Evolutionary conservation across 306 rosid species (phyloP), one percentile per base, ranked within the genome.

Genomic region (Echinosophora koreensis): DNA sequence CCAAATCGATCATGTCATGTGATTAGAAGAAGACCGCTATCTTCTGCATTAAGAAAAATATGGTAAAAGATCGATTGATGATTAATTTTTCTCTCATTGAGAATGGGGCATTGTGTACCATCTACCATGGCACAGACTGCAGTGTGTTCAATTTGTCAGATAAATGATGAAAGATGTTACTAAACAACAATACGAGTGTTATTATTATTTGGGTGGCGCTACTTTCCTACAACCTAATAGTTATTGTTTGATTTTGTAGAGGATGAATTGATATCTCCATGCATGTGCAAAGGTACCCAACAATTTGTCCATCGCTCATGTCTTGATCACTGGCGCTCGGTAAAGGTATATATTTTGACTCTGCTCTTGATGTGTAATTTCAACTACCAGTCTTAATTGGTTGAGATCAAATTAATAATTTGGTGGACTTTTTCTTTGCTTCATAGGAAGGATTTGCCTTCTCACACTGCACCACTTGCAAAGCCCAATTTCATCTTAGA

Each of bases 231-330:
- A 70, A 77, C 54, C 81, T 76, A 74, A 59, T 58, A 65, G 56
- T 62, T 35, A 0, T 18, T 74, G 70, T 85, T 76, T 57, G 66
- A 68, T 82, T 88, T 73, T 74, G 37, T 73, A 96, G 99, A 84
- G 65, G 98, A 96, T 78, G 98, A 87, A 44, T 79, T 96, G 90
- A 96, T 96, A 77, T 96, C 99, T 15, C 99, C 99, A 8, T 96
- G 99, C 92, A 88, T 89, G 96, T 96, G 99, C 92, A 96, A 96
- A 87, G 99, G 99, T 77, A 96, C 99, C 46, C 99, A 96, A 83
- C 99, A 96, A 82, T 96, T 96, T 88, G 99, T 96, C 74, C 99
- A 96, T 78, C 97, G 96, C 46, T 87, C 92, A 16, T 96, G 99
- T 76, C 99, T 96, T 80, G 99, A 96, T 83, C 99, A 96, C 84